Conservation (phyloP, 179 eudicot genomes). For the Actinidia arguta region DNA sequence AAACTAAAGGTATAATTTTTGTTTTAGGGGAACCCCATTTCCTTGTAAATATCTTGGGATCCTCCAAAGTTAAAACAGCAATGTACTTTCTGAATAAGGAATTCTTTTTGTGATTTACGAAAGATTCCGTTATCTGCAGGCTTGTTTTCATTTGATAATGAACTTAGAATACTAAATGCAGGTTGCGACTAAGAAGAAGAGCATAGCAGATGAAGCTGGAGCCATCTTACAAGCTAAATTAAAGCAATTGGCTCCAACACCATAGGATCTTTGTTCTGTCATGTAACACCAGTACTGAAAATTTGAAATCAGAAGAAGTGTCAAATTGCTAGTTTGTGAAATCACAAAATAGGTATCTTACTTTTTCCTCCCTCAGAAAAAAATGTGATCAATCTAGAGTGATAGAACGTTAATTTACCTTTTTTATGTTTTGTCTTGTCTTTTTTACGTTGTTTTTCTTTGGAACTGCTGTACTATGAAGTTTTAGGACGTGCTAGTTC, state of each 20-base stretch:
- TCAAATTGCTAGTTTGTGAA: not conserved
- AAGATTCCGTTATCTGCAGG: not conserved
- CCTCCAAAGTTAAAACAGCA: not conserved
- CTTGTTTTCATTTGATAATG: not conserved
- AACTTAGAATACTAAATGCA: constrained; percentile 41
- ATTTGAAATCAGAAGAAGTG: not conserved
- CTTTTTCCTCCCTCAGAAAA: not conserved
- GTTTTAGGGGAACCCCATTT: not conserved
- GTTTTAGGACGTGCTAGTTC: not conserved
- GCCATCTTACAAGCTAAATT: constrained; percentile 74
- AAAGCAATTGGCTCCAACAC: constrained; percentile 68
- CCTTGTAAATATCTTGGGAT: not conserved
- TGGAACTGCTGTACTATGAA: not conserved
- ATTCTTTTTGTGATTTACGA: not conserved
- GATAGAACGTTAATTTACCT: not conserved
- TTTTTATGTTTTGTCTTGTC: not conserved
- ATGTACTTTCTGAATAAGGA: not conserved
- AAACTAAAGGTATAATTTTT: too few relatives aligned
- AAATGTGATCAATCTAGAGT: not conserved
- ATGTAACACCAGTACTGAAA: not conserved
- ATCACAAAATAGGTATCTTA: not conserved
- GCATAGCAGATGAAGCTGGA: constrained; percentile 83
- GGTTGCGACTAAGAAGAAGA: constrained; percentile 84
- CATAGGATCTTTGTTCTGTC: constrained; percentile 19
- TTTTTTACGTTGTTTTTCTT: not conserved